Percentiles rank a stretch among this genome's conserved stretches.
phyloP scores from a whole-genome alignment of 352 stramenopile species.

The Phytophthora litchii region DNA sequence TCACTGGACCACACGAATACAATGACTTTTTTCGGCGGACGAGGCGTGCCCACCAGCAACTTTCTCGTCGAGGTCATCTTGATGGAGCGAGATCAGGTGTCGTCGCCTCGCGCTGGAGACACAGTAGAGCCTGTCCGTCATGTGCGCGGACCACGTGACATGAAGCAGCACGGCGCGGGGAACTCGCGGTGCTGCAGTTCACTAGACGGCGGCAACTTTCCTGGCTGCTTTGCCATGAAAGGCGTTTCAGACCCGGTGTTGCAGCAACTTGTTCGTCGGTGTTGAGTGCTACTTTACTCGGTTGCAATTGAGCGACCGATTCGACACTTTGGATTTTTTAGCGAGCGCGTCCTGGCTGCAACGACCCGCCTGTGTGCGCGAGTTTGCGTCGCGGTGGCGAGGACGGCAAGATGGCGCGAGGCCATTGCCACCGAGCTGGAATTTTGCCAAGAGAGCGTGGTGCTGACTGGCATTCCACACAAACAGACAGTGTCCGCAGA shows the following conservation, averaged over 20 bases:
- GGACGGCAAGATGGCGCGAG: conserved; percentile 11
- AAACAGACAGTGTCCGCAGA: conserved; percentile 33
- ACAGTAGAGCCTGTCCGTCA: conserved; percentile 21
- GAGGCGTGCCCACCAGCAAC: neutral
- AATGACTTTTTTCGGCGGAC: conserved; percentile 10
- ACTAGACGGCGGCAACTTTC: conserved; percentile 16
- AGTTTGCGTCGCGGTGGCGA: neutral
- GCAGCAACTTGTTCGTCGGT: conserved; percentile 1
- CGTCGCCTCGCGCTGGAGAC: conserved; percentile 20
- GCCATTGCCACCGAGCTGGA: conserved; percentile 10
- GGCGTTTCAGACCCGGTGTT: conserved; percentile 5
- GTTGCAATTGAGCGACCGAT: conserved; percentile 37
- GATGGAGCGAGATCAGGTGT: conserved; percentile 34
- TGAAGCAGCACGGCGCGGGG: conserved; percentile 16
- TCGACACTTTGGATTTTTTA: conserved; percentile 39
- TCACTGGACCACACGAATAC: neutral
- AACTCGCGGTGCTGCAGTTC: conserved; percentile 26
- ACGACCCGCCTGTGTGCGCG: neutral
- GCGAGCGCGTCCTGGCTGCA: conserved; percentile 26
- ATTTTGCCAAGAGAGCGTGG: conserved; percentile 31
- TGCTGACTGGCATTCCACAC: conserved; percentile 10
- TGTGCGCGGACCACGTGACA: conserved; percentile 22
- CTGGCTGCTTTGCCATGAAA: conserved; percentile 12
- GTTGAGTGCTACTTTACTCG: conserved; percentile 16
- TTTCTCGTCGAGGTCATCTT: conserved; percentile 12